These are phyloP conservation scores for Trichoderma guizhouense DNA, from an alignment of 2,329 filamentous ascomycete species.

Conservation along the genomic window DNA sequence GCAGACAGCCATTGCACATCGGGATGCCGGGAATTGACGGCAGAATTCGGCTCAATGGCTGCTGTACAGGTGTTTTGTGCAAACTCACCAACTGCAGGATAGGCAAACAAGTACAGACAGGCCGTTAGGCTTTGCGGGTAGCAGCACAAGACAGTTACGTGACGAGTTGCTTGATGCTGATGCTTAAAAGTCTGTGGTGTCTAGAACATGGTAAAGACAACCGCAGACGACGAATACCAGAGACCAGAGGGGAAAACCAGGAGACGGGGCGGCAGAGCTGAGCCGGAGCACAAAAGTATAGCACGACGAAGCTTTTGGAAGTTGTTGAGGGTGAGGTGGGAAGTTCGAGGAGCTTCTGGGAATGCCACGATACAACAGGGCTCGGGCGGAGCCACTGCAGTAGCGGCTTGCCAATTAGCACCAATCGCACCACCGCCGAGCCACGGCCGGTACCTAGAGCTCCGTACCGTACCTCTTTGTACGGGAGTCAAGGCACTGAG, in stretches of 20 bases:
- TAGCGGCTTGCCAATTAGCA: not conserved
- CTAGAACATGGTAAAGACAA: slow-evolving; percentile 40
- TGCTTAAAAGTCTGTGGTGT: slow-evolving; percentile 28
- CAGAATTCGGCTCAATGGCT: not conserved
- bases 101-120: not conserved
- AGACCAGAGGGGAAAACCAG: slow-evolving; percentile 42
- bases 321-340: slow-evolving; percentile 40
- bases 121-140: slow-evolving; percentile 6
- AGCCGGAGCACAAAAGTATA: slow-evolving; percentile 23
- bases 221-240: slow-evolving; percentile 35
- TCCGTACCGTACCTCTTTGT: slow-evolving; percentile 6
- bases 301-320: slow-evolving; percentile 27
- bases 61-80: not conserved
- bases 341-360: slow-evolving; percentile 36
- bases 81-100: slow-evolving; percentile 9
- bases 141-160: slow-evolving; percentile 10
- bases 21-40: not conserved
- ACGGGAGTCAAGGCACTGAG: not conserved
- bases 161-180: slow-evolving; percentile 9
- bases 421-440: slow-evolving; percentile 18
- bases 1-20: not conserved
- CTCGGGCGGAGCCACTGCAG: slow-evolving; percentile 9
- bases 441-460: slow-evolving; percentile 4
- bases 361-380: slow-evolving; percentile 24
- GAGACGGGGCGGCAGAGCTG: slow-evolving; percentile 33